Evolutionary conservation across 106 monocot genomes (phyloP).

Genomic region (Dendrobium chrysotoxum): DNA sequence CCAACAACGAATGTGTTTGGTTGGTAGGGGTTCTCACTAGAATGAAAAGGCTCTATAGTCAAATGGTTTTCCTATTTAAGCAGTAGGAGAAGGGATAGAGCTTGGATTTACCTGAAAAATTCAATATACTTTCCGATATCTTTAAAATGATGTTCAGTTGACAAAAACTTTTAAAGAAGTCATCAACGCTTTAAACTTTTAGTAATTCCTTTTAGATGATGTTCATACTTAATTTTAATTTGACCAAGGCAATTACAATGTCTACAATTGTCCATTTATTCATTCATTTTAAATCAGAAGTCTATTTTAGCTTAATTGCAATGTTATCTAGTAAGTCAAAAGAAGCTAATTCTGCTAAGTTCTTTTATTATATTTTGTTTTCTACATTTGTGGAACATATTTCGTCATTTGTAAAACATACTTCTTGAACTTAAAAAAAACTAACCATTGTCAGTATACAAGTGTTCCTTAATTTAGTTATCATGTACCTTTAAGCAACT

Average conservation of each 20-base stretch:
- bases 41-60: not conserved
- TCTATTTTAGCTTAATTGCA: not conserved
- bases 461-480: not conserved
- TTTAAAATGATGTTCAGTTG: not conserved
- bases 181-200: not conserved
- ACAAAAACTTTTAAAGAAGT: not conserved
- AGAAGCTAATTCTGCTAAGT: not conserved
- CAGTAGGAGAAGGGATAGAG: not conserved
- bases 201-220: not conserved
- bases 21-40: not conserved
- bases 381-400: not conserved
- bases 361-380: not conserved
- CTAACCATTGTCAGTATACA: not conserved
- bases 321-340: not conserved
- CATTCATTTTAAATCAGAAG: not conserved
- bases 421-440: not conserved
- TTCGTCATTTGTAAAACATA: not conserved
- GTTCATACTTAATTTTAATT: not conserved
- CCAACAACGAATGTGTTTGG: not conserved
- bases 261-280: slow-evolving; percentile 5
- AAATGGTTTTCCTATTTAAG: not conserved
- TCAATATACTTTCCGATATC: not conserved
- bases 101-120: not conserved
- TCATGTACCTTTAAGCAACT: not conserved
- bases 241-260: not conserved